Evolutionary conservation across 371 early-diverging fungal species (phyloP).

Genomic region (Mortierella sp.): DNA sequence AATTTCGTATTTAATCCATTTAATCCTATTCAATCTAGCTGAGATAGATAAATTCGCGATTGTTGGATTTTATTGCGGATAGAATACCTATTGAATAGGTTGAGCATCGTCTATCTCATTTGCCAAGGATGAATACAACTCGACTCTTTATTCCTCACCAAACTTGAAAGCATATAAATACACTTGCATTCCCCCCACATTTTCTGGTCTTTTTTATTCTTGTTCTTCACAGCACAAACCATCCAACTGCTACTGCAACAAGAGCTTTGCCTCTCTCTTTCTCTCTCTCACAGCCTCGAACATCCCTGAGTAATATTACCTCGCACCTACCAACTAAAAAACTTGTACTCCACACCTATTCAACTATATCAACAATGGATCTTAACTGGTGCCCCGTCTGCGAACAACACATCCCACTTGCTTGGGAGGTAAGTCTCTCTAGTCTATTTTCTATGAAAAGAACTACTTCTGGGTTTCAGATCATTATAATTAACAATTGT

Average conservation of each 20-base stretch:
- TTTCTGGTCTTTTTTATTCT: constrained; percentile 18
- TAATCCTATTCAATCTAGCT: background rate
- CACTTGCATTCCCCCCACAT: constrained; percentile 17
- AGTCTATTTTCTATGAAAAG: background rate
- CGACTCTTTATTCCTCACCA: constrained; percentile 1
- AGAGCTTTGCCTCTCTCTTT: constrained; percentile 15
- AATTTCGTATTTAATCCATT: background rate
- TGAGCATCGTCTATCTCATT: background rate
- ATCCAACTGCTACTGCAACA: constrained; percentile 4
- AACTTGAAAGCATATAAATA: constrained; percentile 33
- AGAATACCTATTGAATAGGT: constrained; percentile 15
- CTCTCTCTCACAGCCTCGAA: background rate
- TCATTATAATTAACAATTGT: constrained; percentile 8
- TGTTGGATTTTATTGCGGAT: constrained; percentile 3
- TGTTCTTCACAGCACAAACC: constrained; percentile 32
- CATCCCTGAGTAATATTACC: background rate
- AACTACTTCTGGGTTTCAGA: background rate
- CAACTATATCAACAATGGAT: constrained; percentile 28
- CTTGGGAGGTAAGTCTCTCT: constrained; percentile 49
- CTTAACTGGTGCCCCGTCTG: constrained; percentile 57
- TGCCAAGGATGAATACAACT: constrained; percentile 6
- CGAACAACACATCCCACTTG: constrained; percentile 57
- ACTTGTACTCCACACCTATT: background rate
- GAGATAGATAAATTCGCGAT: constrained; percentile 10
- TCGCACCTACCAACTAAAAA: constrained; percentile 8